These are phyloP conservation scores for Xylariaceae sp. DNA, from an alignment of 2,329 filamentous ascomycete species.

Conservation along the genomic window DNA sequence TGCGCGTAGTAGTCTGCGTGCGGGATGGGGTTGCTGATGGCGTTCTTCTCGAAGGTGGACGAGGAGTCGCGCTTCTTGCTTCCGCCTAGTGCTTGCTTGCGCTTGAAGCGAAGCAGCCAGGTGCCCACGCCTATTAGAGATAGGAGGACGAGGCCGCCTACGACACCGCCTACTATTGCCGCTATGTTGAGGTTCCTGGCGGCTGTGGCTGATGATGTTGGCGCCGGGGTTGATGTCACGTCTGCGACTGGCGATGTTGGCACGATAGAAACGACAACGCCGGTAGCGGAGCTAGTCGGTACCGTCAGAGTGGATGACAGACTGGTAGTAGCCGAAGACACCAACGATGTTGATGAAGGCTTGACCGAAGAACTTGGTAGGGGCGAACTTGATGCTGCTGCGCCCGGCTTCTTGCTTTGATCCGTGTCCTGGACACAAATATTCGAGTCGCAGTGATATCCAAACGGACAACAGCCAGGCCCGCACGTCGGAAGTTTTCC, in stretches of 20 bases:
- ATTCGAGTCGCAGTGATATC: slow-evolving; percentile 54
- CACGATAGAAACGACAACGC: neutral
- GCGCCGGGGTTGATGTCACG: slow-evolving; percentile 10
- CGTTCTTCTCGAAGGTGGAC: slow-evolving; percentile 28
- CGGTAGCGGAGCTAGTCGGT: neutral
- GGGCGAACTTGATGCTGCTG: slow-evolving; percentile 7
- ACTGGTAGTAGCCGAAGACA: neutral
- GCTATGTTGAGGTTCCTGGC: slow-evolving; percentile 22
- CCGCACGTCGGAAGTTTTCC: slow-evolving; percentile 55
- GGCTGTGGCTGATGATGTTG: slow-evolving; percentile 15
- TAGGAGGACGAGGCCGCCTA: slow-evolving; percentile 25
- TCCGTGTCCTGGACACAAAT: slow-evolving; percentile 49
- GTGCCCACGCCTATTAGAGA: slow-evolving; percentile 16
- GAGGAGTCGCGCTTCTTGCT: slow-evolving; percentile 12
- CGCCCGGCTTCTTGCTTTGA: slow-evolving; percentile 37
- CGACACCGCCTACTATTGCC: slow-evolving; percentile 31
- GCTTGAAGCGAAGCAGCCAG: slow-evolving; percentile 20
- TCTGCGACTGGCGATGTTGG: slow-evolving; percentile 4
- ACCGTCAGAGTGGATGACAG: neutral
- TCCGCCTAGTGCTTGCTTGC: slow-evolving; percentile 15
- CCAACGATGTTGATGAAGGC: neutral
- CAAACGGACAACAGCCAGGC: slow-evolving; percentile 64
- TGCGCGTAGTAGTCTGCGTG: slow-evolving; percentile 26
- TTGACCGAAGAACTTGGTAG: slow-evolving; percentile 7
- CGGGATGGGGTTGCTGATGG: slow-evolving; percentile 29